These are phyloP conservation scores for Epichloe glyceriae DNA, from an alignment of 2,329 filamentous ascomycete genomes.

Conservation along the genomic window DNA sequence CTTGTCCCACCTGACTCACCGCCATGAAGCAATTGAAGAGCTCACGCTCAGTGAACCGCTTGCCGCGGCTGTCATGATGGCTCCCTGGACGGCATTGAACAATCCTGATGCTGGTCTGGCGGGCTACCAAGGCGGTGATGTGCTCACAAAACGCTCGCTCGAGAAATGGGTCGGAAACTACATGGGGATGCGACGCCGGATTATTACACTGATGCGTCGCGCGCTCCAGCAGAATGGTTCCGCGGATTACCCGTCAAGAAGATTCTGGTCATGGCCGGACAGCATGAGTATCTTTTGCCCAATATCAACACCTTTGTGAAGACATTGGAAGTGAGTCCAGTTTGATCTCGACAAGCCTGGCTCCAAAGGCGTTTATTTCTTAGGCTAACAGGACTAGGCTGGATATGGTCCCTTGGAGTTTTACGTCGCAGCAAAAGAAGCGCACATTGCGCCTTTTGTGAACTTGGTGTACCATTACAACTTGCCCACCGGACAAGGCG, in stretches of 20 bases:
- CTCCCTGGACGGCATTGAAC: conserved; percentile 9
- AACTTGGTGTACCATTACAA: conserved; percentile 8
- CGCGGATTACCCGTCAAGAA: conserved; percentile 6
- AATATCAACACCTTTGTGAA: conserved; percentile 7
- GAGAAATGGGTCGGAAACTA: conserved; percentile 5
- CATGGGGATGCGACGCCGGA: conserved; percentile 7
- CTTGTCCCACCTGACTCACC: conserved; percentile 10
- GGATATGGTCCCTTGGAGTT: conserved; percentile 8
- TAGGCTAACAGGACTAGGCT: neutral
- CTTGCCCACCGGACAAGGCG: conserved; percentile 10
- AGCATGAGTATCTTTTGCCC: conserved; percentile 10
- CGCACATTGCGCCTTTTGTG: conserved; percentile 10
- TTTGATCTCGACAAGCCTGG: too few relatives aligned
- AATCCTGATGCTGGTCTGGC: neutral
- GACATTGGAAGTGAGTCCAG: conserved; percentile 8
- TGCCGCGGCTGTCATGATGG: conserved; percentile 5
- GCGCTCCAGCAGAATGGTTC: conserved; percentile 10
- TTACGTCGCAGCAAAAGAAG: conserved; percentile 8
- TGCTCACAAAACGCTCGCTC: conserved; percentile 4
- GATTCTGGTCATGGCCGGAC: conserved; percentile 8
- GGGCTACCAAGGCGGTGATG: conserved; percentile 7
- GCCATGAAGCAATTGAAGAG: conserved; percentile 7
- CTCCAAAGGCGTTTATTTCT: too few relatives aligned
- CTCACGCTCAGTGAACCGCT: conserved; percentile 7
- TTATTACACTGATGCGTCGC: conserved; percentile 10